These are phyloP conservation scores for Gardenia jasminoides DNA, from an alignment of 257 asterid genomes.

Conservation along the genomic window DNA sequence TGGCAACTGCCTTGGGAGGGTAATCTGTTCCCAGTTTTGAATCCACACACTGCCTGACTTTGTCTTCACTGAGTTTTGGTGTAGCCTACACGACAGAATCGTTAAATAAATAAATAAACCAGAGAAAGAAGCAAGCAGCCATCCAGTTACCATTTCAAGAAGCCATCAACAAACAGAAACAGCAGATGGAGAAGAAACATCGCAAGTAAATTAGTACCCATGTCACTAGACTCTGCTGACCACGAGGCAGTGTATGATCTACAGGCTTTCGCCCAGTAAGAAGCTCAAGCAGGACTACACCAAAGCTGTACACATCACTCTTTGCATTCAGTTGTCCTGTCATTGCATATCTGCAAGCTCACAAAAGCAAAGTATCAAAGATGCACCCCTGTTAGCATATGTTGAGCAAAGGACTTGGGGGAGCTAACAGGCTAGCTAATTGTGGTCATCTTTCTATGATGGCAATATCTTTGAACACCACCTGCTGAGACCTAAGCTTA, in stretches of 20 bases:
- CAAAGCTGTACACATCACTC: conserved; percentile 88
- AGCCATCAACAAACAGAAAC: neutral
- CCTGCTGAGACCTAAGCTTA: neutral
- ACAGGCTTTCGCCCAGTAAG: conserved; percentile 90
- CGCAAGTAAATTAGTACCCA: conserved; percentile 47
- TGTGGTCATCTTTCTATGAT: neutral
- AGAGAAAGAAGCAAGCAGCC: neutral
- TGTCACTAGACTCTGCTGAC: conserved; percentile 82
- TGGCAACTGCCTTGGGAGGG: conserved; percentile 85
- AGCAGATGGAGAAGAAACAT: neutral
- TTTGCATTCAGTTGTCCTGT: conserved; percentile 85
- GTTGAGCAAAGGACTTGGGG: neutral
- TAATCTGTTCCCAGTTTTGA: conserved; percentile 57
- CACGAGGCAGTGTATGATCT: conserved; percentile 86
- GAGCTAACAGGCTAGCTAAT: neutral
- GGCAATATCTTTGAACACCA: neutral
- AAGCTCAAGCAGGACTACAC: conserved; percentile 84
- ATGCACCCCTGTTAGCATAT: neutral
- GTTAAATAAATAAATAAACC: neutral
- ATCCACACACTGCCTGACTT: conserved; percentile 74
- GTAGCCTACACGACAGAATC: conserved; percentile 48
- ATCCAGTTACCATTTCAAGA: neutral
- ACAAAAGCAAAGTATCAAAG: conserved; percentile 17
- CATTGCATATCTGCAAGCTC: conserved; percentile 70
- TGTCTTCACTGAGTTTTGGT: conserved; percentile 80